Percentiles rank a stretch among this genome's conserved stretches.
Evolutionary conservation across 352 stramenopile species (phyloP).

Genomic region (Sclerospora graminicola): DNA sequence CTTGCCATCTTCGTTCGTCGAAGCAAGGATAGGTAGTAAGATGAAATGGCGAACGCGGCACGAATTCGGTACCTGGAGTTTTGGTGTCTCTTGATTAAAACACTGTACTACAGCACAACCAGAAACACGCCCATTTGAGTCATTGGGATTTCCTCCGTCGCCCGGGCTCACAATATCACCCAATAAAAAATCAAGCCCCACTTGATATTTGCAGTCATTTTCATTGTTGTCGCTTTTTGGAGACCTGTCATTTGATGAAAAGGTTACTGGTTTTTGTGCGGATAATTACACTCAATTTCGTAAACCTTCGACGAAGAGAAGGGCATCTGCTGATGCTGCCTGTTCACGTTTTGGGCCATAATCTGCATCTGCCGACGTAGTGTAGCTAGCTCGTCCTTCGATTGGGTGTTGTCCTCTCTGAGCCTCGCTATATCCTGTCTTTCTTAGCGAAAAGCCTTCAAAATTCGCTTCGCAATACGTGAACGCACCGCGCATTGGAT

Average conservation of each 20-base stretch:
- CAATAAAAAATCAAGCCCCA: conserved; percentile 16
- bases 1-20: conserved; percentile 13
- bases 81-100: conserved; percentile 15
- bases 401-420: conserved; percentile 59
- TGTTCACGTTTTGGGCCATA: conserved; percentile 22
- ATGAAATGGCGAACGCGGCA: conserved; percentile 15
- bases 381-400: conserved; percentile 50
- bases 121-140: conserved; percentile 16
- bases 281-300: conserved; percentile 6
- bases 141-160: conserved; percentile 30
- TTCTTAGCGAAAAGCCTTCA: conserved; percentile 44
- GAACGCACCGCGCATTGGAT: conserved; percentile 49
- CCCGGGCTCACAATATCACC: conserved; percentile 8
- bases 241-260: conserved; percentile 1
- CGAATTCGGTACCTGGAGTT: conserved; percentile 28
- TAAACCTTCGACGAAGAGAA: conserved; percentile 8
- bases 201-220: conserved; percentile 21
- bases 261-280: conserved; percentile 13
- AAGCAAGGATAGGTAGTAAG: conserved; percentile 14
- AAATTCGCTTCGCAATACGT: conserved; percentile 23
- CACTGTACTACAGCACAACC: conserved; percentile 21
- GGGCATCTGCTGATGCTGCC: conserved; percentile 8
- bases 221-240: conserved; percentile 12
- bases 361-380: conserved; percentile 46
- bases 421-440: conserved; percentile 67